Evolutionary conservation across 2,329 filamentous ascomycete species (phyloP), one percentile per base, ranked within the genome.

Genomic region (Neophaeococcomyces mojaviensis): DNA sequence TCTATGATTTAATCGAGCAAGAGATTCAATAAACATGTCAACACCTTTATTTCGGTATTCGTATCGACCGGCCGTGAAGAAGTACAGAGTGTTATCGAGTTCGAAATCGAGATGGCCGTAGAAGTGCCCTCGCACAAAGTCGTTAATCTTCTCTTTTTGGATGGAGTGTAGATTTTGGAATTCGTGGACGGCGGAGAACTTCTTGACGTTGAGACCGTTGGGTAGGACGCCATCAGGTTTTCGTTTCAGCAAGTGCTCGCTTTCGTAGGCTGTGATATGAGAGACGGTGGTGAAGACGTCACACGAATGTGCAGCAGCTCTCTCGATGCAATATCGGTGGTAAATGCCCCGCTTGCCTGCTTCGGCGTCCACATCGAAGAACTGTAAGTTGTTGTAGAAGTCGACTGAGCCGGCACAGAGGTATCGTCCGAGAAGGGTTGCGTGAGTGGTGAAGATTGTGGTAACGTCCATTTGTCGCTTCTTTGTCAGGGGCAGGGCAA

Each of bases 201-300:
- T 97, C 68, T 89, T 96, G 51, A 98, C 92, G 60, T 98, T 98
- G 60, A 98, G 76, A 54, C 92, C 92, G 60, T 98, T 98, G 57
- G 92, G 92, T 56, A 97, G 68, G 5, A 98, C 92, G 34, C 92
- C 92, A 58, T 98, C 92, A 1, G 92, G 92, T 70, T 97, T 97
- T 54, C 92, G 84, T 77, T 97, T 97, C 55, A 98, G 77, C 57
- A 98, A 69, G 69, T 98, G 90, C 72, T 98, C 92, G 60, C 88
- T 94, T 69, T 98, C 92, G 67, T 94, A 97, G 8, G 92, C 92
- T 3, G 92, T 98, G 62, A 98, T 97, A 67, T 97, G 92, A 15
- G 90, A 97, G 49, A 98, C 92, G 1, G 92, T 98, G 18, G 92
- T 98, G 71, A 98, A 97, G 59, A 98, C 92, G 68, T 98, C 92